Evolutionary conservation across 306 rosid genomes (phyloP), one percentile per base, ranked within the genome.

Genomic region (Herpetospermum pedunculosum): DNA sequence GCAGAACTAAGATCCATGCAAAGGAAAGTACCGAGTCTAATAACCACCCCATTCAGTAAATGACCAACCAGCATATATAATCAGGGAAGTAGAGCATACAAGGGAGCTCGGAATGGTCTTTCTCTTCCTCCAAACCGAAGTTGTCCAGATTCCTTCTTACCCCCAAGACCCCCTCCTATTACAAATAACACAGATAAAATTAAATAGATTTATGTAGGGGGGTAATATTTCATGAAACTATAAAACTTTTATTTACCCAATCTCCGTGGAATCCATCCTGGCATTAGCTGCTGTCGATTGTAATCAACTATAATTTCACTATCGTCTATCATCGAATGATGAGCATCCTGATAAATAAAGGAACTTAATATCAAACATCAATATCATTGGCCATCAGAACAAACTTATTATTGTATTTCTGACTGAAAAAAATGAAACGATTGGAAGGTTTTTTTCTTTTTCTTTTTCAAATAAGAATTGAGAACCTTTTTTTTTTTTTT

Each of bases 71-170:
- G 28, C 53, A 63, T 43, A 52, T 55, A 47, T 21, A 37, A 76
- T 65, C 8, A 70, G 34, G 71, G 78, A 77, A 75, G 9, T 4
- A 26, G 59, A 71, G 63, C 73, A 73, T 87, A 93, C 93, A 93
- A 67, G 57, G 97, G 97, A 76, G 97, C 98, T 47, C 88, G 97
- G 64, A 93, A 93, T 44, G 98, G 98, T 77, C 89, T 89, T 72
- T 89, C 98, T 76, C 97, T 86, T 80, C 98, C 98, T 47, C 98
- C 98, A 79, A 93, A 93, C 37, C 98, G 96, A 76, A 93, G 96
- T 77, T 93, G 98, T 70, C 98, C 98, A 8, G 98, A 93, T 80
- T 93, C 98, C 84, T 93, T 93, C 86, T 83, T 84, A 75, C 98
- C 96, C 69, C 98, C 90, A 75, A 93, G 92, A 72, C 97, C 98